Conservation (phyloP, 2,329 filamentous ascomycete species). For the Lasiodiplodia sp. region DNA sequence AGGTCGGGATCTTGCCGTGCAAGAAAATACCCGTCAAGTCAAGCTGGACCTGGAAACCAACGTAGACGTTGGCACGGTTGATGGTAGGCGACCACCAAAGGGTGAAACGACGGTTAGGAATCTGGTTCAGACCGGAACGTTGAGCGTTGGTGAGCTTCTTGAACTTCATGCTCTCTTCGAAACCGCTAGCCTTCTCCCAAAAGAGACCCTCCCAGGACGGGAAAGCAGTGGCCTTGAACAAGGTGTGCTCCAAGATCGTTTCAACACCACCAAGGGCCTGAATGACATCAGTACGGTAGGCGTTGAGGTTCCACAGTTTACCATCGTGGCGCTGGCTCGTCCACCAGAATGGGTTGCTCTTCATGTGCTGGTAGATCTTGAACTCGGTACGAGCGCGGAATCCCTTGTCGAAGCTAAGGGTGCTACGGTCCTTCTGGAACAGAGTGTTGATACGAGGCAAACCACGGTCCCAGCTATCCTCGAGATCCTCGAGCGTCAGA, state of each 20-base stretch:
- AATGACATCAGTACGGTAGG: slow-evolving; percentile 95
- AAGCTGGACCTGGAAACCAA: slow-evolving; percentile 98
- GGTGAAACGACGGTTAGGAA: slow-evolving; percentile 97
- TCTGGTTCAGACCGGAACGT: slow-evolving; percentile 95
- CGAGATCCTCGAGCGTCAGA: slow-evolving; percentile 91
- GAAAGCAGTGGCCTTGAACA: slow-evolving; percentile 97
- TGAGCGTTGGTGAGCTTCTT: slow-evolving; percentile 99
- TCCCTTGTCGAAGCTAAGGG: slow-evolving; percentile 96
- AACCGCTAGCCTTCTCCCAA: slow-evolving; percentile 70
- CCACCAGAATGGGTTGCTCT: slow-evolving; percentile 99
- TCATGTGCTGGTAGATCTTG: slow-evolving; percentile 98
- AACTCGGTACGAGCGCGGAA: slow-evolving; percentile 96
- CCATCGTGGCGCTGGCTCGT: slow-evolving; percentile 96
- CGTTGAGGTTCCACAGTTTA: slow-evolving; percentile 96
- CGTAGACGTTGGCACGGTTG: slow-evolving; percentile 95
- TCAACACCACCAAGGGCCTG: slow-evolving; percentile 96
- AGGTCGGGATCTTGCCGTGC: slow-evolving; percentile 96
- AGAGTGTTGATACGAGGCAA: slow-evolving; percentile 97
- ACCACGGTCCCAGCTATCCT: slow-evolving; percentile 98
- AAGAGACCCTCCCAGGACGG: slow-evolving; percentile 97
- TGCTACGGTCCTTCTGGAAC: slow-evolving; percentile 98
- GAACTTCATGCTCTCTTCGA: slow-evolving; percentile 81
- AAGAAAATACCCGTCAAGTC: slow-evolving; percentile 98
- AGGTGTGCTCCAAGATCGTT: slow-evolving; percentile 93
- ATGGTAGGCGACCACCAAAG: slow-evolving; percentile 92